Evolutionary conservation across 345 rosid genomes (phyloP).

Genomic region (Camelina sativa): DNA sequence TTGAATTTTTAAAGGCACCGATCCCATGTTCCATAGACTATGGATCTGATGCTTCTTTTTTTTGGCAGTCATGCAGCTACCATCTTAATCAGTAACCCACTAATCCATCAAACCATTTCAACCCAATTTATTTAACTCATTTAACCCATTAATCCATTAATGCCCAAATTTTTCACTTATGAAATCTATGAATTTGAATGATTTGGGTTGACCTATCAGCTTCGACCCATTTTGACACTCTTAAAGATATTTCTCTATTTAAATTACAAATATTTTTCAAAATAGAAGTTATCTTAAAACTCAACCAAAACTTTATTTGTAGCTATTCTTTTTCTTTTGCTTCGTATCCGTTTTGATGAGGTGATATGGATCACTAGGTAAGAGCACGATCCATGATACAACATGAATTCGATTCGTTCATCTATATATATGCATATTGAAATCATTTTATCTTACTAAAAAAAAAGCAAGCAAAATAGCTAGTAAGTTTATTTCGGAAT

Average conservation of each 20-base stretch:
- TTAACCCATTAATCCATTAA: too few species aligned
- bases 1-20: not conserved
- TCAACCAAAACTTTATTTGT: not conserved
- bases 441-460: not conserved
- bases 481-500: constrained; percentile 7
- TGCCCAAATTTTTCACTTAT: too few species aligned
- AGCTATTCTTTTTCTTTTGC: not conserved
- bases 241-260: not conserved
- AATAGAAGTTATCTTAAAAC: not conserved
- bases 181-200: too few species aligned
- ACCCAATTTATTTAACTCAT: too few species aligned
- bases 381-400: not conserved
- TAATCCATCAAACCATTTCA: too few species aligned
- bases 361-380: not conserved
- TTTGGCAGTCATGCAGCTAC: not conserved
- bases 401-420: not conserved
- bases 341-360: not conserved
- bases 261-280: not conserved
- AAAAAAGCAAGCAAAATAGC: not conserved
- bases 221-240: too few species aligned
- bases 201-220: too few species aligned
- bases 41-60: constrained; percentile 6
- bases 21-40: constrained; percentile 6
- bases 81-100: not conserved
- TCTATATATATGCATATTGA: not conserved